These are phyloP conservation scores for Pichia exigua DNA, from an alignment of 805 yeast species.

Conservation along the genomic window DNA sequence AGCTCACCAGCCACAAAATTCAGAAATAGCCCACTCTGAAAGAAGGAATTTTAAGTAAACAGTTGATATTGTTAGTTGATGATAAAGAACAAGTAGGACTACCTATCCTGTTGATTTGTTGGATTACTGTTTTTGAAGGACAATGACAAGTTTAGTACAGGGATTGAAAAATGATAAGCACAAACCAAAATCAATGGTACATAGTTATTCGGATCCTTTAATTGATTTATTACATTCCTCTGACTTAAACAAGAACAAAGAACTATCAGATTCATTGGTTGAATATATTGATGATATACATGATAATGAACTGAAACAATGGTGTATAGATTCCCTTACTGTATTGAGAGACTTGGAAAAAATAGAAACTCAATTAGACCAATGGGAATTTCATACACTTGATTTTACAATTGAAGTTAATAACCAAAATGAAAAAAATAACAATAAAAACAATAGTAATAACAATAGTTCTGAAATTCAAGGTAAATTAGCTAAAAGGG, in stretches of 20 bases:
- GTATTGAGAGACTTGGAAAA: slow-evolving; percentile 44
- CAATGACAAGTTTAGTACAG: background rate
- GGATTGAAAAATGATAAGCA: background rate
- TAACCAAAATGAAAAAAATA: background rate
- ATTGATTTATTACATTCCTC: slow-evolving; percentile 42
- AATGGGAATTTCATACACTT: slow-evolving; percentile 49
- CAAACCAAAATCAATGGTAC: slow-evolving; percentile 11
- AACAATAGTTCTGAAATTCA: slow-evolving; percentile 11
- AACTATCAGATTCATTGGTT: slow-evolving; percentile 33
- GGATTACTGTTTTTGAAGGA: background rate
- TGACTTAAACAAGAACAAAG: slow-evolving; percentile 34
- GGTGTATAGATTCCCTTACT: slow-evolving; percentile 41
- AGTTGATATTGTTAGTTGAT: too few relatives aligned
- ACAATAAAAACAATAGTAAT: slow-evolving; percentile 10
- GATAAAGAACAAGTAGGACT: background rate
- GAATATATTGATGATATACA: slow-evolving; percentile 36
- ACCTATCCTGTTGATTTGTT: background rate
- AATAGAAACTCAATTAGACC: slow-evolving; percentile 37
- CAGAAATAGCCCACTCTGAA: background rate
- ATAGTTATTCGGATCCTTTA: slow-evolving; percentile 36
- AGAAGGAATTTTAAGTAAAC: background rate
- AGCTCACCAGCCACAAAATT: background rate
- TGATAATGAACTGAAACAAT: slow-evolving; percentile 37
- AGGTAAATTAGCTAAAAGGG: slow-evolving; percentile 45
- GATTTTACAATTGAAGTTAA: slow-evolving; percentile 30